Conservation (phyloP, 1,284 basidiomycete genomes). For the Leccinum glutinopallens region DNA sequence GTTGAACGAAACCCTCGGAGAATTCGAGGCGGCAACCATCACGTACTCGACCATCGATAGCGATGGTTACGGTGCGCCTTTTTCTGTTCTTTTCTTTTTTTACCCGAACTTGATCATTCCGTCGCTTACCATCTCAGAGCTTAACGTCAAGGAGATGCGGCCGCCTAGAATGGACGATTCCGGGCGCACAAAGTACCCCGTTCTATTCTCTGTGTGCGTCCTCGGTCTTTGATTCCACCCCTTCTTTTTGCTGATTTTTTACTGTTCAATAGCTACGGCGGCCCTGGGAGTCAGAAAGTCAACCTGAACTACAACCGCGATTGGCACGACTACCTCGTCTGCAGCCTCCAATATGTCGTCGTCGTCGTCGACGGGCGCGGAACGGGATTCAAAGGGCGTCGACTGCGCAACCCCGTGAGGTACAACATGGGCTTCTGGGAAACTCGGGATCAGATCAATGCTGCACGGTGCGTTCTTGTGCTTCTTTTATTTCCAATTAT, state of each 20-base stretch:
- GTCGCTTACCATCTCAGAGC: conserved; percentile 47
- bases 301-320: conserved; percentile 67
- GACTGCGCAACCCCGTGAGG: conserved; percentile 81
- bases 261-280: conserved; percentile 71
- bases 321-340: conserved; percentile 89
- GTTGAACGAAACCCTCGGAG: conserved; percentile 69
- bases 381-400: conserved; percentile 87
- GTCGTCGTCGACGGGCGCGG: conserved; percentile 92
- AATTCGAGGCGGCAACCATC: conserved; percentile 76
- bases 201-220: conserved; percentile 79
- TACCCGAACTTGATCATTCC: conserved; percentile 18
- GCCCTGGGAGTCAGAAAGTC: conserved; percentile 83
- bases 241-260: conserved; percentile 3
- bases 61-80: conserved; percentile 73
- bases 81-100: background rate
- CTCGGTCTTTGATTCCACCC: background rate
- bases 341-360: conserved; percentile 82
- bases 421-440: conserved; percentile 87
- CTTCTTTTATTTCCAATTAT: conserved; percentile 14
- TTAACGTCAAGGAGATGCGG: conserved; percentile 88
- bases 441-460: conserved; percentile 84
- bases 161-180: conserved; percentile 92
- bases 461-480: conserved; percentile 64
- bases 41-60: conserved; percentile 71
- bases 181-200: conserved; percentile 91